Evolutionary conservation across 139 green algal genomes (phyloP).

Genomic region (Chlorella vulgaris): DNA sequence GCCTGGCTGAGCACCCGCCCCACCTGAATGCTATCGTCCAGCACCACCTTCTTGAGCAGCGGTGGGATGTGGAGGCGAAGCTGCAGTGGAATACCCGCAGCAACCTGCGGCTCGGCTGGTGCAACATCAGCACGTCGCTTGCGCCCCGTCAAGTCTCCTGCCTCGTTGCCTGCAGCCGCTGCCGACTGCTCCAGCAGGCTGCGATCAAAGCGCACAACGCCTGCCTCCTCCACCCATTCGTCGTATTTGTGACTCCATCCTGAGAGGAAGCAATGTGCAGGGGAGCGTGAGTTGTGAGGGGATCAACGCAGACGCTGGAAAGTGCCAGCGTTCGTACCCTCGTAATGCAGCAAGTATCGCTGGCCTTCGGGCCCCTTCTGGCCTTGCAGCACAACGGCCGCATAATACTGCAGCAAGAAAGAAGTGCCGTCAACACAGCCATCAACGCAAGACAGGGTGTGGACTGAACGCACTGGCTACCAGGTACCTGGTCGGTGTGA

Average conservation of each 20-base stretch:
- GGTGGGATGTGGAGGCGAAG: constrained; percentile 69
- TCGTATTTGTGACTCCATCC: constrained; percentile 84
- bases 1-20: too few species aligned
- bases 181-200: constrained; percentile 34
- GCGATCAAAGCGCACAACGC: constrained; percentile 38
- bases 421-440: too few species aligned
- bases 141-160: constrained; percentile 4
- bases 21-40: constrained; percentile 78
- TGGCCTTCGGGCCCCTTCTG: constrained; percentile 35
- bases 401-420: constrained; percentile 10
- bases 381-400: constrained; percentile 26
- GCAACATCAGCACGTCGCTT: constrained; percentile 9
- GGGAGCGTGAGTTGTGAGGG: neutral
- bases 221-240: constrained; percentile 75
- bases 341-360: constrained; percentile 39
- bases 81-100: constrained; percentile 39
- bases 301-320: too few species aligned
- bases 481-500: constrained; percentile 18
- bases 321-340: constrained; percentile 11
- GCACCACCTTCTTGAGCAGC: constrained; percentile 70
- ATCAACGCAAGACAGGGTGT: too few species aligned
- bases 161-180: neutral
- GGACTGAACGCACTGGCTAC: too few species aligned
- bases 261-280: neutral
- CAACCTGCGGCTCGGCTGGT: constrained; percentile 7